A percentile compares a stretch with the other conserved stretches of the same genome.
Conservation (phyloP, 2,329 filamentous ascomycete genomes). For the Trichoderma cornu-damae region DNA sequence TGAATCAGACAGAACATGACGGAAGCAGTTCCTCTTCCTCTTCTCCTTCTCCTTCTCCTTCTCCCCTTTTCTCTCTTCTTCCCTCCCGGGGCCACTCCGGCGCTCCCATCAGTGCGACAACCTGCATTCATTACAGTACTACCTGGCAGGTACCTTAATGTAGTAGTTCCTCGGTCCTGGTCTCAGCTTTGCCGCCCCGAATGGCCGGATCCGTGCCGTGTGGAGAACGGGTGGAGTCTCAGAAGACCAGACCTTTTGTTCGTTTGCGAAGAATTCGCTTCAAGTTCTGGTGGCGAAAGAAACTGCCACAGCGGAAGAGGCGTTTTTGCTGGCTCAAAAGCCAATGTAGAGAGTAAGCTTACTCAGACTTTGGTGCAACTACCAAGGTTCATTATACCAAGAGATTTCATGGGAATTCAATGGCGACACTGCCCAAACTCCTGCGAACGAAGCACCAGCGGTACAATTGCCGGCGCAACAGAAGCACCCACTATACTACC, state of each 20-base stretch:
- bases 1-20: too few species aligned
- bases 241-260: too few species aligned
- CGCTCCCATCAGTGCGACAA: too few species aligned
- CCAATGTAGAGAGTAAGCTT: slow-evolving; percentile 3
- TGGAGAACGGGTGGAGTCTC: background rate
- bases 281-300: background rate
- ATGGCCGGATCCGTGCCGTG: slow-evolving; percentile 2
- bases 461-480: too few species aligned
- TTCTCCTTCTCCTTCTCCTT: background rate
- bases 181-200: slow-evolving; percentile 8
- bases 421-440: too few species aligned
- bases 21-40: background rate
- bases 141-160: too few species aligned
- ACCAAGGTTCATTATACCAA: background rate
- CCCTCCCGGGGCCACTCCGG: too few species aligned
- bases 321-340: slow-evolving; percentile 1
- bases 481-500: too few species aligned
- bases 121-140: too few species aligned
- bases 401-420: too few species aligned
- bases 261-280: background rate
- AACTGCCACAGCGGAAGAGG: slow-evolving; percentile 1
- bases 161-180: background rate
- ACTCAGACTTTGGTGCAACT: slow-evolving; percentile 1
- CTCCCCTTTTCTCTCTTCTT: background rate
- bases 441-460: too few species aligned